Evolutionary conservation across 2,329 filamentous ascomycete genomes (phyloP).

Genomic region (Rhinocladiella similis): DNA sequence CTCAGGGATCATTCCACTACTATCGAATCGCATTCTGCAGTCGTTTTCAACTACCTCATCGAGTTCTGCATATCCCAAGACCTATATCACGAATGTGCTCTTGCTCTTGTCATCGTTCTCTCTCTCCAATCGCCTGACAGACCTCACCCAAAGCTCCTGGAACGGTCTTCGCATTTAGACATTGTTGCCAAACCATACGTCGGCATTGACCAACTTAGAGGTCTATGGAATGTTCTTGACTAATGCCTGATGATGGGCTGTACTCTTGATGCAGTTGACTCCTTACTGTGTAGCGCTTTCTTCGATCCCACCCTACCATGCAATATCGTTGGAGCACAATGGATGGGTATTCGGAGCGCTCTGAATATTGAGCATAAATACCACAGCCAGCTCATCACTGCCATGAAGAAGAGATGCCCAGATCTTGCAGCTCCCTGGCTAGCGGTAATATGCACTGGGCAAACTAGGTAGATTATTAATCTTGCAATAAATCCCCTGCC

Average conservation of each 20-base stretch:
- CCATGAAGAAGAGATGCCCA: not conserved
- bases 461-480: not conserved
- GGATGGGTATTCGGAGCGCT: not conserved
- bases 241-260: not conserved
- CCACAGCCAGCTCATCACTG: not conserved
- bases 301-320: not conserved
- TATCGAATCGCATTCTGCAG: too few species aligned
- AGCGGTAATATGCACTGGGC: not conserved
- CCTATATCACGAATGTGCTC: too few species aligned
- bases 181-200: too few species aligned
- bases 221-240: not conserved
- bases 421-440: not conserved
- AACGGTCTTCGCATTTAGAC: too few species aligned
- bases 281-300: not conserved
- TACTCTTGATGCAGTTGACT: not conserved
- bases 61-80: too few species aligned
- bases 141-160: too few species aligned
- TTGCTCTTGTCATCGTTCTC: too few species aligned
- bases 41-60: too few species aligned
- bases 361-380: not conserved
- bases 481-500: not conserved
- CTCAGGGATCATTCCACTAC: too few species aligned
- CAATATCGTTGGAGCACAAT: not conserved
- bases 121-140: too few species aligned
- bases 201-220: not conserved